phyloP scores from a whole-genome alignment of 257 asterid genomes.

The Solanum chiquidenum region DNA sequence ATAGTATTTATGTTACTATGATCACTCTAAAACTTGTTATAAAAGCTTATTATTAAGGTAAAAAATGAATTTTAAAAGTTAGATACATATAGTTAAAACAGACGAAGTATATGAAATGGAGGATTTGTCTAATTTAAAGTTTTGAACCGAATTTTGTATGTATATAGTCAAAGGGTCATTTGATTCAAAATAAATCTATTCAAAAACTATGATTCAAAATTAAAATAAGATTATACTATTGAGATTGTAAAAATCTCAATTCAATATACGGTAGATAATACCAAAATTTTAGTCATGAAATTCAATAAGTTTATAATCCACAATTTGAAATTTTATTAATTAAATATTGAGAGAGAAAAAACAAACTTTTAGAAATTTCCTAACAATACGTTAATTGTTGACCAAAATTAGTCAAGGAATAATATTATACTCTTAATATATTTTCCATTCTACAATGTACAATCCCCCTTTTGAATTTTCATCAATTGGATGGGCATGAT shows the following conservation, averaged over 20 bases:
- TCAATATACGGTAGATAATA: background rate
- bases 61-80: no score
- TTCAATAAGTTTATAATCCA: background rate
- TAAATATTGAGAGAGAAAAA: background rate
- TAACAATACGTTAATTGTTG: background rate
- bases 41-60: no score
- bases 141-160: background rate
- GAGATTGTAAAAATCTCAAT: background rate
- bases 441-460: background rate
- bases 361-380: background rate
- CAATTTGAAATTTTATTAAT: background rate
- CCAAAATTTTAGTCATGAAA: background rate
- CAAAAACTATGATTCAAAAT: background rate
- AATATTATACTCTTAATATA: background rate
- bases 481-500: background rate
- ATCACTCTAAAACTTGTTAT: no score
- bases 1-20: background rate
- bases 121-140: background rate
- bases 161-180: background rate
- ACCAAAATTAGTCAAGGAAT: background rate
- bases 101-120: background rate
- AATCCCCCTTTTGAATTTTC: background rate
- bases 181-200: background rate
- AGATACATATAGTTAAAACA: no score
- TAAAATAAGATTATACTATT: background rate